These are phyloP conservation scores for Luffa acutangula DNA, from an alignment of 306 rosid genomes.

Conservation along the genomic window DNA sequence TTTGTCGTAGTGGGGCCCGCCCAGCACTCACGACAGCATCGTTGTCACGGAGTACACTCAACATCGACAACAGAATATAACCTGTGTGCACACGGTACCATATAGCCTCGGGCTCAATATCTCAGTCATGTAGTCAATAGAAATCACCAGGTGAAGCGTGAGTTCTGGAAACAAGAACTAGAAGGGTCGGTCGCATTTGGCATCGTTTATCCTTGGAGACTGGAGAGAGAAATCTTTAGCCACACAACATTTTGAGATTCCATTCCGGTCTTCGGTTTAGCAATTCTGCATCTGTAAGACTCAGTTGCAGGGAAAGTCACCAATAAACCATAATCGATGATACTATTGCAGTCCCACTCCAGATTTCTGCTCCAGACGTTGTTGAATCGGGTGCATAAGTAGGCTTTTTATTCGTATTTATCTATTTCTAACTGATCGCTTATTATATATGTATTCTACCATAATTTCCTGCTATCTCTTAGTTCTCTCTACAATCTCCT, in stretches of 20 bases:
- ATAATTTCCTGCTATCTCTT: neutral
- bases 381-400: slow-evolving; percentile 69
- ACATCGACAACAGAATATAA: too few relatives aligned
- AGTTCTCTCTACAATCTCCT: neutral
- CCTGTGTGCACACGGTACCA: too few relatives aligned
- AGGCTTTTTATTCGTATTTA: neutral
- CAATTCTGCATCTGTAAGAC: neutral
- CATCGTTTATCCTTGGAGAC: neutral
- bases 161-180: neutral
- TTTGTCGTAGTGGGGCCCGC: too few relatives aligned
- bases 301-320: neutral
- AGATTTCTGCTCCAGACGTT: slow-evolving; percentile 81
- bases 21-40: too few relatives aligned
- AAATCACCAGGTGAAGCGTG: neutral
- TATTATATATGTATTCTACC: too few relatives aligned
- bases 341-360: slow-evolving; percentile 84
- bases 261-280: neutral
- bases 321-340: slow-evolving; percentile 29
- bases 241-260: neutral
- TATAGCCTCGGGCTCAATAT: too few relatives aligned
- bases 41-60: too few relatives aligned
- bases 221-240: neutral
- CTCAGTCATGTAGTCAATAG: too few relatives aligned
- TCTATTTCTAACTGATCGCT: neutral
- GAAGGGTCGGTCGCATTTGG: neutral